Conservation (phyloP, 2,329 filamentous ascomycete genomes). For the Phaeosphaeriaceae sp. region DNA sequence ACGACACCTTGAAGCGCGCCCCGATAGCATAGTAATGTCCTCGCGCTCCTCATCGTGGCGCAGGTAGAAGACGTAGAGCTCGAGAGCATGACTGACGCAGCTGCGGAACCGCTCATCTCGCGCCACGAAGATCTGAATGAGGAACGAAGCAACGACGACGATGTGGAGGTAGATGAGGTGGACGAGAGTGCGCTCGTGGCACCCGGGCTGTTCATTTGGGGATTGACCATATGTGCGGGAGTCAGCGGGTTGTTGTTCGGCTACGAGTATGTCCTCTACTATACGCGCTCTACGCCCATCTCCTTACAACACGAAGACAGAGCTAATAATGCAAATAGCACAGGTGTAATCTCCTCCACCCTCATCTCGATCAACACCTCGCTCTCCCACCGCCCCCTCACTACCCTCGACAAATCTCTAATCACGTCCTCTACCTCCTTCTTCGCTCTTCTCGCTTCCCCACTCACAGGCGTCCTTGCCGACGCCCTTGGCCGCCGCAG, state of each 20-base stretch:
- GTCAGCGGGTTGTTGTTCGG: constrained; percentile 67
- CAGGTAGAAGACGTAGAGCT: constrained; percentile 28
- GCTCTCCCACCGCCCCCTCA: constrained; percentile 57
- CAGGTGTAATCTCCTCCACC: constrained; percentile 67
- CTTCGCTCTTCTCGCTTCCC: constrained; percentile 64
- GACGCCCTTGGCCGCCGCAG: constrained; percentile 84
- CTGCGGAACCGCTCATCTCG: constrained; percentile 42
- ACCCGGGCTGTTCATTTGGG: constrained; percentile 59
- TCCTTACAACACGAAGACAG: not conserved
- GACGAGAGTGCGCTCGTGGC: constrained; percentile 40
- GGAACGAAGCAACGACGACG: constrained; percentile 14
- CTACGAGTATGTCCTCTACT: constrained; percentile 61
- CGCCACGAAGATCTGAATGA: constrained; percentile 15
- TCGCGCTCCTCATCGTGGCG: constrained; percentile 4
- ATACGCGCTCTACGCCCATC: not conserved
- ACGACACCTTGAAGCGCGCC: not conserved
- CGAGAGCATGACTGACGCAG: constrained; percentile 37
- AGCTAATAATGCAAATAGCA: constrained; percentile 51
- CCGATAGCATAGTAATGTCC: not conserved
- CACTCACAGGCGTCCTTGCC: constrained; percentile 63
- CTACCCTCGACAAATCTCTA: constrained; percentile 64
- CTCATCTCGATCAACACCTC: constrained; percentile 63
- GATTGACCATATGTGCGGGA: constrained; percentile 63
- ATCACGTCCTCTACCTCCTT: constrained; percentile 66
- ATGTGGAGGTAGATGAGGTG: constrained; percentile 26